Evolutionary conservation across 306 rosid species (phyloP), one percentile per base, ranked within the genome.

Genomic region (Abrus precatorius): DNA sequence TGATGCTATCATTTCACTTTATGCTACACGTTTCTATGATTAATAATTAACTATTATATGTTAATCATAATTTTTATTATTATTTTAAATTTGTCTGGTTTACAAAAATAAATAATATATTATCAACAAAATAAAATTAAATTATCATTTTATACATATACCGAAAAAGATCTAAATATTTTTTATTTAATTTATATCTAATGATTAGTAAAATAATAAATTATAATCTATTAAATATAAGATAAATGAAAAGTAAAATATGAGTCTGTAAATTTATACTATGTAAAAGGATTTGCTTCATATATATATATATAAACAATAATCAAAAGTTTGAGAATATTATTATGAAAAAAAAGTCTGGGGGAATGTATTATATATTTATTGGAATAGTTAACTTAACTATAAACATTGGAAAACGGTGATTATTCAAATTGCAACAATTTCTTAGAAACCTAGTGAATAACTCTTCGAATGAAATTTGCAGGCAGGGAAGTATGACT

Each of bases 391-490:
- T 13, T 28, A 20, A 34, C 20, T 20, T 20, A 20, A 44, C 8
- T 34, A 9, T 13, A 62, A 41, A 6, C 38, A 68, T 5, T 33
- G 53, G 64, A 12, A 72, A 80, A 80, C 13, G 33, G 36, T 33
- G 85, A 76, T 69, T 55, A 41, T 57, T 48, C 45, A 57, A 75
- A 50, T 12, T 49, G 61, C 4, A 27, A 75, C 71, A 3, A 14
- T 43, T 77, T 72, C 5, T 43, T 5, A 32, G 11, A 30, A 64
- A 64, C 55, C 56, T 48, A 43, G 82, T 61, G 74, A 82, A 41
- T 60, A 65, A 75, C 55, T 74, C 4, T 54, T 61, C 44, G 54
- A 66, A 12, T 54, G 57, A 30, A 69, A 63, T 44, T 20, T 36
- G 28, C 40, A 56, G 56, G 56, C 53, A 47, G 28, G 50, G 33